Conservation (phyloP, 2,329 filamentous ascomycete species). For the Talaromyces islandicus region DNA sequence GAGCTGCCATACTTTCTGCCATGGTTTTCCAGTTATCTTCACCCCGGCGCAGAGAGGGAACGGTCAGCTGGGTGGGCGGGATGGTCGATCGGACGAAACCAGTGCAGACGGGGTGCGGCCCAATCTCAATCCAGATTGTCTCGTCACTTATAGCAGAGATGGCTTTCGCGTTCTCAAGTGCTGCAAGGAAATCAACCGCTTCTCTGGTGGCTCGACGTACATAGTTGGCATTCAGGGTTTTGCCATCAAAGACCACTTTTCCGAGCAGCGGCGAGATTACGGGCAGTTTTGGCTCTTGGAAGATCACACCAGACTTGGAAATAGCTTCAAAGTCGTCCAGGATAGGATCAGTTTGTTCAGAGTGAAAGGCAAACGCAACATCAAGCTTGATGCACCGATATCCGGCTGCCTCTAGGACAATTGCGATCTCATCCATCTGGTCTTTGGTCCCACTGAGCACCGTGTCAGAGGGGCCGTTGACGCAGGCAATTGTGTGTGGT, state of each 20-base stretch:
- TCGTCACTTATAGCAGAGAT: conserved; percentile 58
- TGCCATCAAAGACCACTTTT: conserved; percentile 28
- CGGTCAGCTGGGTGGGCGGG: conserved; percentile 47
- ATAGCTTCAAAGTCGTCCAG: conserved; percentile 53
- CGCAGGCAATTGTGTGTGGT: conserved; percentile 56
- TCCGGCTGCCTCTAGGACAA: conserved; percentile 46
- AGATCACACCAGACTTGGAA: conserved; percentile 37
- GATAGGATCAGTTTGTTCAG: conserved; percentile 59
- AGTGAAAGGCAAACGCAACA: conserved; percentile 62
- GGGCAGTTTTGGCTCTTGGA: conserved; percentile 34
- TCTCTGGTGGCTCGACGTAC: conserved; percentile 61
- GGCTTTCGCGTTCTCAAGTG: conserved; percentile 54
- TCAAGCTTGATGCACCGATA: conserved; percentile 59
- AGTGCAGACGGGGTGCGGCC: conserved; percentile 65
- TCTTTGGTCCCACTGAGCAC: conserved; percentile 60
- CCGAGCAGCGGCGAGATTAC: conserved; percentile 43
- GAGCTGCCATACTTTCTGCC: conserved; percentile 49
- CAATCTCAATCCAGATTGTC: conserved; percentile 67
- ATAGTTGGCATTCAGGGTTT: conserved; percentile 49
- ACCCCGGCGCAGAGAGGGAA: conserved; percentile 57
- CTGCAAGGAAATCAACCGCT: conserved; percentile 63
- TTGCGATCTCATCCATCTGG: conserved; percentile 51
- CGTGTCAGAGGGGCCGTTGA: conserved; percentile 69
- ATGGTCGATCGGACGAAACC: conserved; percentile 63
- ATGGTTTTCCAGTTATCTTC: conserved; percentile 62